phyloP scores from a whole-genome alignment of 176 grass and related monocot genomes.

The Oropetium thomaeum region DNA sequence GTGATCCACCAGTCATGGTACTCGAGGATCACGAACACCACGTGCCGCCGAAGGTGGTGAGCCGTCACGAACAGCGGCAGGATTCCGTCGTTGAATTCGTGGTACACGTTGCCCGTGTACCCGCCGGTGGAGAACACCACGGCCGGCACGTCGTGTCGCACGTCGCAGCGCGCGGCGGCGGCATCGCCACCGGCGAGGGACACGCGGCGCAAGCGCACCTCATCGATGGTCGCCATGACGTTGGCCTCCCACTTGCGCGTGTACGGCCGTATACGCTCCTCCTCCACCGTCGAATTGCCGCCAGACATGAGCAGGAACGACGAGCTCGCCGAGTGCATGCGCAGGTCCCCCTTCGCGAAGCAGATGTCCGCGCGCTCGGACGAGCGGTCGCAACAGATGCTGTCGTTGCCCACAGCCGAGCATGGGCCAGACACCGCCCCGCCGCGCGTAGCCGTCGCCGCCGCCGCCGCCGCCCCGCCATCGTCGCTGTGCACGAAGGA shows the following conservation, averaged over 20 bases:
- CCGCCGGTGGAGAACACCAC: constrained; percentile 87
- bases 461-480: constrained; percentile 27
- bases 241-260: constrained; percentile 81
- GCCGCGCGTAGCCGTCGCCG: not conserved
- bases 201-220: constrained; percentile 51
- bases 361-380: constrained; percentile 70
- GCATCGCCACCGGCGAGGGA: constrained; percentile 7
- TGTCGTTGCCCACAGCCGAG: constrained; percentile 40
- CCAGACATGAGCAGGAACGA: constrained; percentile 64
- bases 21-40: constrained; percentile 75
- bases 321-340: constrained; percentile 64
- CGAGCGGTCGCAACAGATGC: constrained; percentile 81
- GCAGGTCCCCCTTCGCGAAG: constrained; percentile 67
- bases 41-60: constrained; percentile 43
- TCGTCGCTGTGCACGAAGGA: constrained; percentile 42
- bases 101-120: constrained; percentile 92
- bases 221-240: constrained; percentile 72
- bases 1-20: constrained; percentile 89
- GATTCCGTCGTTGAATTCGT: constrained; percentile 97
- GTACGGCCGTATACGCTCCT: constrained; percentile 78
- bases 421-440: not conserved
- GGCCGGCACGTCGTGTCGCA: constrained; percentile 63
- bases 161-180: constrained; percentile 55
- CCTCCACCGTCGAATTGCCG: constrained; percentile 9
- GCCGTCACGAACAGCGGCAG: constrained; percentile 89